Evolutionary conservation across 768 basidiomycete genomes (phyloP).

Genomic region (Leucocoprinus birnbaumii): DNA sequence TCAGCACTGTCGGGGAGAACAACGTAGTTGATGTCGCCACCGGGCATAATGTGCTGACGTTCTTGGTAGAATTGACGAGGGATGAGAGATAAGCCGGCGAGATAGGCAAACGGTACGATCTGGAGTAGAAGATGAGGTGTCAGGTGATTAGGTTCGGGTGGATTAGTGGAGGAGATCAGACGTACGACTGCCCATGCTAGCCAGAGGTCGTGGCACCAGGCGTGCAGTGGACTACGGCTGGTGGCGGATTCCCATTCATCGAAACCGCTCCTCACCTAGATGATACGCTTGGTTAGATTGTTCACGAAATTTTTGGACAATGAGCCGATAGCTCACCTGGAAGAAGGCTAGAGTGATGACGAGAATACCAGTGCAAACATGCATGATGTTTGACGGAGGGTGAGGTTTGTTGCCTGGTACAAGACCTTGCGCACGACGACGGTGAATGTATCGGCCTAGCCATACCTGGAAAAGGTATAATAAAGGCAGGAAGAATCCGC

Average conservation of each 20-base stretch:
- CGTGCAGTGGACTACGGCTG: conserved; percentile 30
- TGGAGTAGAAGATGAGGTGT: conserved; percentile 14
- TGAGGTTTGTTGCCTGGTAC: conserved; percentile 31
- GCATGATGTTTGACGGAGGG: conserved; percentile 53
- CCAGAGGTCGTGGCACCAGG: conserved; percentile 40
- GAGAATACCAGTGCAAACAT: conserved; percentile 49
- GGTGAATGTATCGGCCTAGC: conserved; percentile 54
- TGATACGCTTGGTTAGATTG: background rate
- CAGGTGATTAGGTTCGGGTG: background rate
- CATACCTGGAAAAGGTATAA: conserved; percentile 49
- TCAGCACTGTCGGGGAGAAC: conserved; percentile 18
- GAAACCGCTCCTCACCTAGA: conserved; percentile 41
- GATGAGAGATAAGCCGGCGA: conserved; percentile 39
- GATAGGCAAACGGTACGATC: conserved; percentile 43
- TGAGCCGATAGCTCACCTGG: conserved; percentile 32
- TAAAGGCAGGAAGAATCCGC: conserved; percentile 48
- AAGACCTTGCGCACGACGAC: conserved; percentile 27
- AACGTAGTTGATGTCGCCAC: conserved; percentile 21
- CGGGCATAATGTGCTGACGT: conserved; percentile 16
- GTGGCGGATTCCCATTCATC: conserved; percentile 39
- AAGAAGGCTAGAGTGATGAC: conserved; percentile 49
- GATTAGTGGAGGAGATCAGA: conserved; percentile 10
- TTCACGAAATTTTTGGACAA: background rate
- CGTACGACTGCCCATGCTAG: conserved; percentile 45
- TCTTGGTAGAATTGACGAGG: conserved; percentile 42